A percentile compares a stretch with the other conserved stretches of the same genome.
Conservation (phyloP, 768 basidiomycete species). For the Serendipita sp. region DNA sequence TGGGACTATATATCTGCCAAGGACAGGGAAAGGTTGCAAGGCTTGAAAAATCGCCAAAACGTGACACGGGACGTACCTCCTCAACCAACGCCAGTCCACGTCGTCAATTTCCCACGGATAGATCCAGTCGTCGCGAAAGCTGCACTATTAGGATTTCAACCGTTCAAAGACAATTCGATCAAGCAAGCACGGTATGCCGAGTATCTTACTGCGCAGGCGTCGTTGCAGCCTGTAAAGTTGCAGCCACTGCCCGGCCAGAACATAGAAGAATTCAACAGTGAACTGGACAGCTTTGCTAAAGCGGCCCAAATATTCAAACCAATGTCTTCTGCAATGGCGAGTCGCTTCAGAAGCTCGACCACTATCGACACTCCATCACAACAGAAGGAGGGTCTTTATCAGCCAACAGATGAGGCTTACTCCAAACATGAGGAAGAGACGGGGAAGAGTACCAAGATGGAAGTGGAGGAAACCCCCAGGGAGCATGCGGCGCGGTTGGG, state of each 20-base stretch:
- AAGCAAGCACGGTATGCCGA: constrained; percentile 78
- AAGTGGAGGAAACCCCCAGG: constrained; percentile 56
- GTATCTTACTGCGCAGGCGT: constrained; percentile 62
- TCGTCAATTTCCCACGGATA: constrained; percentile 38
- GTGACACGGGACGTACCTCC: constrained; percentile 14
- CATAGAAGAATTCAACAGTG: constrained; percentile 58
- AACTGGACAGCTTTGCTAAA: constrained; percentile 75
- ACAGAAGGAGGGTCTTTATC: constrained; percentile 51
- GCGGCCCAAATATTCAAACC: constrained; percentile 85
- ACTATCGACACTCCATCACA: constrained; percentile 52
- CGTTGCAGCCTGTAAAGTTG: constrained; percentile 28
- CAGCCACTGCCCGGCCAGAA: constrained; percentile 38
- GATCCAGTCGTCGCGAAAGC: constrained; percentile 74
- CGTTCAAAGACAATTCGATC: constrained; percentile 55
- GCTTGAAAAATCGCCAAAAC: constrained; percentile 21
- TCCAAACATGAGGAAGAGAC: constrained; percentile 28
- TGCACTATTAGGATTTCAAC: constrained; percentile 79
- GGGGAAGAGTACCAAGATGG: constrained; percentile 28
- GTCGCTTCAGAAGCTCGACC: constrained; percentile 74
- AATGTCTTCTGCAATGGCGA: constrained; percentile 81
- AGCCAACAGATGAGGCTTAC: constrained; percentile 23
- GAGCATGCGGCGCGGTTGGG: constrained; percentile 69
- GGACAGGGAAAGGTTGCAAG: constrained; percentile 70
- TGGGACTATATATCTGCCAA: constrained; percentile 92
- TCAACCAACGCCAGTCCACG: constrained; percentile 22